Percentiles rank a stretch among this genome's conserved stretches.
These are phyloP conservation scores for Sonneratia caseolaris DNA, from an alignment of 345 rosid genomes.

Conservation along the genomic window DNA sequence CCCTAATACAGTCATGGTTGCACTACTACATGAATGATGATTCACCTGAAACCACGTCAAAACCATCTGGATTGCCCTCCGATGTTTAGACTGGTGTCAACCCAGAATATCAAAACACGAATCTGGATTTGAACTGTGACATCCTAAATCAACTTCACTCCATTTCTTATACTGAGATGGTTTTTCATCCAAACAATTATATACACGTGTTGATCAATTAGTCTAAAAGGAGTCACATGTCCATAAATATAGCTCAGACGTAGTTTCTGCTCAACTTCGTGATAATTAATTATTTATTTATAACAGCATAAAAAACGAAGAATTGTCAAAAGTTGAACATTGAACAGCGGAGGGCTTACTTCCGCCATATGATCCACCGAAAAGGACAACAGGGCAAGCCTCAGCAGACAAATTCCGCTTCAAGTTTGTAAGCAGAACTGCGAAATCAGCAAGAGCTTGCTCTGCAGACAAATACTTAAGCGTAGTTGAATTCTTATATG, in stretches of 20 bases:
- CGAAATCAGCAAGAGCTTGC: constrained; percentile 93
- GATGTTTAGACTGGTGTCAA: too few relatives aligned
- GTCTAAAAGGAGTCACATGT: too few relatives aligned
- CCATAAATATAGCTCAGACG: background rate
- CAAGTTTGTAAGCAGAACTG: constrained; percentile 55
- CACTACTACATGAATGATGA: background rate
- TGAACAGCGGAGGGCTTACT: constrained; percentile 33
- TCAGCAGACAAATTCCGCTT: constrained; percentile 77
- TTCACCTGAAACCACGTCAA: background rate
- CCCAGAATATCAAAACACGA: background rate
- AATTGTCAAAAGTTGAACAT: background rate
- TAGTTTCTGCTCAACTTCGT: too few relatives aligned
- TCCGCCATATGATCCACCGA: constrained; percentile 98
- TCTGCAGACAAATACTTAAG: constrained; percentile 66
- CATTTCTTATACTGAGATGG: background rate
- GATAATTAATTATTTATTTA: background rate
- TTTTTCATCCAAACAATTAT: background rate
- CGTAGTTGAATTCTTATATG: constrained; percentile 63
- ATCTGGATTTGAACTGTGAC: background rate
- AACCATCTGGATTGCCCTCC: background rate
- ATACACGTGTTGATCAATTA: background rate
- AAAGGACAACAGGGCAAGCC: constrained; percentile 73
- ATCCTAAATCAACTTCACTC: background rate
- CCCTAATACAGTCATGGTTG: background rate
- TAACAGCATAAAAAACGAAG: background rate